Conservation (phyloP, 306 rosid genomes). For the Inga leiocalycina region DNA sequence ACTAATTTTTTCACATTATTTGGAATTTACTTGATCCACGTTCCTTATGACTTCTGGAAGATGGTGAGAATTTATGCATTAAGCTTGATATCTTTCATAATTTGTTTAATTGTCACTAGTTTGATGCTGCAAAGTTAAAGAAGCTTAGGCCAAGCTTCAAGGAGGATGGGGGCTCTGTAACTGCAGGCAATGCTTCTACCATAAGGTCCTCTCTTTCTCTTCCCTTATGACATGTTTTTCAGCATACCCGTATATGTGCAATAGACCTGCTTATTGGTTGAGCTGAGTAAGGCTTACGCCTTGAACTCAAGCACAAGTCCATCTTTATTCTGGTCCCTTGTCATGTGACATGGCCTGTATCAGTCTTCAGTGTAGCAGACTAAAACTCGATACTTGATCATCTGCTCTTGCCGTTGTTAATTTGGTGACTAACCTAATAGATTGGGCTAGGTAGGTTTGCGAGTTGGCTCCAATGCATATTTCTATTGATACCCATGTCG, state of each 20-base stretch:
- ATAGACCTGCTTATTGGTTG: neutral
- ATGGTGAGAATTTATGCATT: slow-evolving; percentile 9
- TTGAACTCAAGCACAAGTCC: neutral
- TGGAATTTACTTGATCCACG: slow-evolving; percentile 22
- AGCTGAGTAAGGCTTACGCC: neutral
- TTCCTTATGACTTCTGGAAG: slow-evolving; percentile 7
- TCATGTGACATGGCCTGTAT: neutral
- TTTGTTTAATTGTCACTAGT: slow-evolving; percentile 45
- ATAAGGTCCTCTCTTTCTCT: slow-evolving; percentile 57
- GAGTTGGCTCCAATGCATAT: neutral
- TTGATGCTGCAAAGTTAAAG: slow-evolving; percentile 81
- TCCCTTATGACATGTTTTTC: neutral
- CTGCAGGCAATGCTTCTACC: slow-evolving; percentile 94
- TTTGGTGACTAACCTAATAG: neutral
- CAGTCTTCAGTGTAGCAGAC: neutral
- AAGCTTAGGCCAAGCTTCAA: slow-evolving; percentile 85
- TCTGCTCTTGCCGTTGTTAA: neutral
- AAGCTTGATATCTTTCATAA: slow-evolving; percentile 26
- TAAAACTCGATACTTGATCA: neutral
- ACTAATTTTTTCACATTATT: no score
- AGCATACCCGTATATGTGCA: neutral
- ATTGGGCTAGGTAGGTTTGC: neutral
- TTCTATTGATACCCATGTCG: slow-evolving; percentile 9
- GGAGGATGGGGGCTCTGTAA: slow-evolving; percentile 76
- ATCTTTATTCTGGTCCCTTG: neutral